Evolutionary conservation across 345 rosid genomes (phyloP), one percentile per base, ranked within the genome.

Genomic region (Rhodamnia rubescens): DNA sequence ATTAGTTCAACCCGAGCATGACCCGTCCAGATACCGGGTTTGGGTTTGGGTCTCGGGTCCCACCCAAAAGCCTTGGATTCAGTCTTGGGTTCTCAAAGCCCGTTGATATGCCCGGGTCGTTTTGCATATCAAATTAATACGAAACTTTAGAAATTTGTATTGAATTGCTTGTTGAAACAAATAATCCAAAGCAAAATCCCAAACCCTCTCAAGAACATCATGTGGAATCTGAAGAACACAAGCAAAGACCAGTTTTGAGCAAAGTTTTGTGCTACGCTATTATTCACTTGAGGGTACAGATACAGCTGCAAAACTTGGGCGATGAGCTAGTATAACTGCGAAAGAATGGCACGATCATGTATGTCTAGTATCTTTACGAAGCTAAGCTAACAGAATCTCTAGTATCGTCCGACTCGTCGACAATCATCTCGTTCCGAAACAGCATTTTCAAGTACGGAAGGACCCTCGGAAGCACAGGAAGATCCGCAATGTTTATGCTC

Each of bases 401-500:
- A 22, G 85, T 88, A 75, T 92, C 94, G 42, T 95, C 96, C 10
- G 87, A 87, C 85, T 95, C 97, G n/a, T 94, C 98, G 27, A 89
- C 90, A 4, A 85, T 59, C 90, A 94, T 89, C 92, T 95, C 98
- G 84, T 95, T 91, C 90, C 64, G 95, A 58, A 95, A 97, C 16
- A 97, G 90, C 85, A 94, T 89, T 89, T 95, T 95, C 85, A 97
- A 92, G 90, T 93, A 92, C 1, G 98, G 98, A 83, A 95, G 92
- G 82, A 95, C 94, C 88, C 86, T 90, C 13, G 98, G 99, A 84
- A 95, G 95, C 55, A 94, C 89, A n/a, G 92, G 94, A 75, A 97
- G 84, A 85, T 95, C 98, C 4, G 98, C 98, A 42, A 97, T 84
- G 93, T 95, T 95, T 86, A 97, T 88, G 87, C 97, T 95, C 99